Conservation (phyloP, 768 basidiomycete genomes). For the Baorangia bicolor region DNA sequence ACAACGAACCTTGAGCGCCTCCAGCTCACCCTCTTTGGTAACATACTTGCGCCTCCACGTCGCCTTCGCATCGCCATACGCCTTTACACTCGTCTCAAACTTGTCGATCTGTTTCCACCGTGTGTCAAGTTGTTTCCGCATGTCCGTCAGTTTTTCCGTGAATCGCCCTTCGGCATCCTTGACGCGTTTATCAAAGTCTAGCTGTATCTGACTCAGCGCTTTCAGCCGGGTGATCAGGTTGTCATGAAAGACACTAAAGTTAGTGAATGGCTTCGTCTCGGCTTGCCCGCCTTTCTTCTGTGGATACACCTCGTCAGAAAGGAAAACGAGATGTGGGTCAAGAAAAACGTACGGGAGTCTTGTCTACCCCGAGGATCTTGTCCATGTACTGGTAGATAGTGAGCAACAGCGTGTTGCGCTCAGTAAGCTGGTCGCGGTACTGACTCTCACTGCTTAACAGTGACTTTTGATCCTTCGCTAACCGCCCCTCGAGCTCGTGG, state of each 20-base stretch:
- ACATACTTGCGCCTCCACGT: constrained; percentile 81
- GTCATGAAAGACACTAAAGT: constrained; percentile 92
- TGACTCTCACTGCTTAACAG: constrained; percentile 71
- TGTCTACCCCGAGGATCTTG: constrained; percentile 87
- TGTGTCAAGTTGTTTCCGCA: constrained; percentile 84
- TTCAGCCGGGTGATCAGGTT: constrained; percentile 88
- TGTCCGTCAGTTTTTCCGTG: constrained; percentile 67
- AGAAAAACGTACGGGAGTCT: constrained; percentile 64
- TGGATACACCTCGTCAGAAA: background rate
- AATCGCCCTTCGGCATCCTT: constrained; percentile 78
- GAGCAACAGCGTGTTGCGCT: constrained; percentile 86
- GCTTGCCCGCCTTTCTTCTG: constrained; percentile 75
- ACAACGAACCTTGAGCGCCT: constrained; percentile 69
- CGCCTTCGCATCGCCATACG: constrained; percentile 74
- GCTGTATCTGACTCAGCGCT: constrained; percentile 77
- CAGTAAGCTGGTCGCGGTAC: constrained; percentile 89
- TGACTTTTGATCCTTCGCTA: constrained; percentile 79
- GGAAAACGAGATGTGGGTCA: background rate
- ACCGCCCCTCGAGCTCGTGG: constrained; percentile 72
- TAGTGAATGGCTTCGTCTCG: constrained; percentile 91
- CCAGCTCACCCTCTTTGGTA: constrained; percentile 87
- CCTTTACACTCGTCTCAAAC: constrained; percentile 84
- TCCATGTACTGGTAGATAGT: constrained; percentile 96
- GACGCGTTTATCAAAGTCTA: constrained; percentile 80
- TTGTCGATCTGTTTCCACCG: constrained; percentile 93